Conservation (phyloP, 192 early-diverging fungal species). For the Phlyctochytrium arcticum region DNA sequence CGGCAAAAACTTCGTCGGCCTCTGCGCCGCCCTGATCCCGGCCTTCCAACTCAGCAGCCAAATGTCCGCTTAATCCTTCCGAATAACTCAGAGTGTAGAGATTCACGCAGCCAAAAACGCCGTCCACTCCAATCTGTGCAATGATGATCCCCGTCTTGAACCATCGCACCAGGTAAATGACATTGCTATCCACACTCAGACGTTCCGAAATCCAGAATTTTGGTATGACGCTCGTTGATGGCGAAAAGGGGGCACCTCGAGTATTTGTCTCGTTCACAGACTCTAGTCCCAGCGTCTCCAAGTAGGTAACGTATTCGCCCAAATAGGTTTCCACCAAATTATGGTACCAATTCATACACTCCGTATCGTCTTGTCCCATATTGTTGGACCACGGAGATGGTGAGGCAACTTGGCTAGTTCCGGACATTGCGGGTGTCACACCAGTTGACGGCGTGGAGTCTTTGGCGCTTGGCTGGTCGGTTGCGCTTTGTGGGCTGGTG, state of each 20-base stretch:
- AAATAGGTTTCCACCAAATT: constrained; percentile 29
- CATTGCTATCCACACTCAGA: constrained; percentile 23
- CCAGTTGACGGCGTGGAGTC: not conserved
- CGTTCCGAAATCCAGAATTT: constrained; percentile 19
- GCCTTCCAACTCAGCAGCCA: constrained; percentile 1
- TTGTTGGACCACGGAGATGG: not conserved
- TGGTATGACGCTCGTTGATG: constrained; percentile 1
- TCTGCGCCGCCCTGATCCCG: constrained; percentile 6
- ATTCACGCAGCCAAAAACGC: constrained; percentile 41
- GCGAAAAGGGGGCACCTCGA: constrained; percentile 8
- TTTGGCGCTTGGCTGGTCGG: not conserved
- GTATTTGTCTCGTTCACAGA: not conserved
- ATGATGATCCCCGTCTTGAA: constrained; percentile 29
- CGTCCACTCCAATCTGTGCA: constrained; percentile 45
- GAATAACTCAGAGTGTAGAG: constrained; percentile 36
- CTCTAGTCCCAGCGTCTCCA: constrained; percentile 33
- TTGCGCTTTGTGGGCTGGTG: not conserved
- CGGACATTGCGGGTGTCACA: not conserved
- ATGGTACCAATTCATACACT: constrained; percentile 28
- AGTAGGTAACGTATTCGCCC: constrained; percentile 33
- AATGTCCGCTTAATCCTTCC: not conserved
- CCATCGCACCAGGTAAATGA: constrained; percentile 29
- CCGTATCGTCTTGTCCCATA: constrained; percentile 2
- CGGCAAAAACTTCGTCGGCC: constrained; percentile 22
- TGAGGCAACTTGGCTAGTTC: not conserved